phyloP scores from a whole-genome alignment of 768 basidiomycete genomes.

The Cubamyces sp. region DNA sequence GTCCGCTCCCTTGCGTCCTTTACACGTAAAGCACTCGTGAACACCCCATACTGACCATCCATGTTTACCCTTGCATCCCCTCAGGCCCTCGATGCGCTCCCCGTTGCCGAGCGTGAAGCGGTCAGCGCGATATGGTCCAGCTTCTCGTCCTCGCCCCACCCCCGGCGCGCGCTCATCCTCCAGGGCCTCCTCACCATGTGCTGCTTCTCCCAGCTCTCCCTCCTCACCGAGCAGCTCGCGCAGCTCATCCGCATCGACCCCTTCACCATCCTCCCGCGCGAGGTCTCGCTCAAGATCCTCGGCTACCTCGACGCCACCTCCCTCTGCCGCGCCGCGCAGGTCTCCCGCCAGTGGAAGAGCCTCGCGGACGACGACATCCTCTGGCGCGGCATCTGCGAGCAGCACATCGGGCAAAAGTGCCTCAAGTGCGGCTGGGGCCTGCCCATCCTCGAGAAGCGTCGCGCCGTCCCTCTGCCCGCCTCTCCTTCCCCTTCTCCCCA shows the following conservation, averaged over 20 bases:
- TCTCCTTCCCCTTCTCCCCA: slow-evolving; percentile 22
- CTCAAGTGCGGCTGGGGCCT: slow-evolving; percentile 97
- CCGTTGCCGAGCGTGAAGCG: slow-evolving; percentile 81
- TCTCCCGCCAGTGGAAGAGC: slow-evolving; percentile 79
- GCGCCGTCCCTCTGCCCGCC: slow-evolving; percentile 46
- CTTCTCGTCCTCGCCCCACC: slow-evolving; percentile 93
- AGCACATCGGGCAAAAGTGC: slow-evolving; percentile 97
- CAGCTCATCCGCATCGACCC: slow-evolving; percentile 97
- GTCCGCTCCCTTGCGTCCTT: not conserved
- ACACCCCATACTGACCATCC: not conserved
- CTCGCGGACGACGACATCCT: slow-evolving; percentile 95
- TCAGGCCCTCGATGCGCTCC: slow-evolving; percentile 89
- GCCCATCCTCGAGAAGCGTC: slow-evolving; percentile 82
- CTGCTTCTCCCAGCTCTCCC: slow-evolving; percentile 97
- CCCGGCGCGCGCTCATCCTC: slow-evolving; percentile 89
- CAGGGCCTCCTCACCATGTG: slow-evolving; percentile 98
- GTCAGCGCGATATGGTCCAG: slow-evolving; percentile 95
- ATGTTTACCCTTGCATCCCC: not conserved
- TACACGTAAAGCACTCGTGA: slow-evolving; percentile 4
- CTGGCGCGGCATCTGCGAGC: slow-evolving; percentile 96
- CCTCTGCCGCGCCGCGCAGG: slow-evolving; percentile 92
- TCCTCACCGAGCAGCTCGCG: slow-evolving; percentile 89
- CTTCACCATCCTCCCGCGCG: slow-evolving; percentile 86
- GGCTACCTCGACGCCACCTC: slow-evolving; percentile 90
- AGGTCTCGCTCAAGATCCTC: slow-evolving; percentile 86